phyloP scores from a whole-genome alignment of 345 rosid species.

The Lepidium aucheri region DNA sequence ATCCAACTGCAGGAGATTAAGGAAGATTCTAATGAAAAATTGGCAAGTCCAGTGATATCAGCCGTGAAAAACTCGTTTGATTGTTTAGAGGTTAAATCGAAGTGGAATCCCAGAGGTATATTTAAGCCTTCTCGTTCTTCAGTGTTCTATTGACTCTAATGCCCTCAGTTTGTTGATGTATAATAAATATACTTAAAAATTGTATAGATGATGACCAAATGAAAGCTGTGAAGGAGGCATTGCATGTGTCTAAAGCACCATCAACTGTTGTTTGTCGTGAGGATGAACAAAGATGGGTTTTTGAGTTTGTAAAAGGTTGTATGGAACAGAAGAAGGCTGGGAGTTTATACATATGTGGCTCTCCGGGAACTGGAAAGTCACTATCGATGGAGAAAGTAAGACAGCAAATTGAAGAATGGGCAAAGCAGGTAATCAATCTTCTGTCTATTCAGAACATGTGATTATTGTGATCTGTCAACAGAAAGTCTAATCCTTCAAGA shows the following conservation, averaged over 20 bases:
- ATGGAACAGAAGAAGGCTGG: conserved; percentile 58
- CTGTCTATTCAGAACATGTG: neutral
- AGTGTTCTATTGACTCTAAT: neutral
- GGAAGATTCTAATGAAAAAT: conserved; percentile 16
- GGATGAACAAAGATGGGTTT: conserved; percentile 52
- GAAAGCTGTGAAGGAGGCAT: conserved; percentile 58
- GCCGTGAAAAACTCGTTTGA: conserved; percentile 20
- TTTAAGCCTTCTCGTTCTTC: neutral
- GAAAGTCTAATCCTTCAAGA: neutral
- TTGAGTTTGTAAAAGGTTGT: conserved; percentile 60
- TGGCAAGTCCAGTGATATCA: conserved; percentile 7
- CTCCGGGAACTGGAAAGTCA: conserved; percentile 89
- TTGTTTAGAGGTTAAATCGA: conserved; percentile 21
- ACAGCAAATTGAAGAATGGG: conserved; percentile 50
- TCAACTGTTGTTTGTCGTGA: conserved; percentile 61
- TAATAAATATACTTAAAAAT: neutral
- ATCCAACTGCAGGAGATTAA: conserved; percentile 18
- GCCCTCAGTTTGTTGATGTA: neutral
- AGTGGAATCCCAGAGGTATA: conserved; percentile 70
- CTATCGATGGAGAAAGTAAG: conserved; percentile 69
- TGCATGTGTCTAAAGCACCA: conserved; percentile 75
- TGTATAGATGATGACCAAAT: conserved; percentile 50
- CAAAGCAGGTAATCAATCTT: conserved; percentile 38
- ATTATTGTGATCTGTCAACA: neutral
- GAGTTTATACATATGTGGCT: conserved; percentile 74